Base-by-base conservation (phyloP, 2,329 filamentous ascomycete species). In the Aspergillus pseudoterreus region DNA sequence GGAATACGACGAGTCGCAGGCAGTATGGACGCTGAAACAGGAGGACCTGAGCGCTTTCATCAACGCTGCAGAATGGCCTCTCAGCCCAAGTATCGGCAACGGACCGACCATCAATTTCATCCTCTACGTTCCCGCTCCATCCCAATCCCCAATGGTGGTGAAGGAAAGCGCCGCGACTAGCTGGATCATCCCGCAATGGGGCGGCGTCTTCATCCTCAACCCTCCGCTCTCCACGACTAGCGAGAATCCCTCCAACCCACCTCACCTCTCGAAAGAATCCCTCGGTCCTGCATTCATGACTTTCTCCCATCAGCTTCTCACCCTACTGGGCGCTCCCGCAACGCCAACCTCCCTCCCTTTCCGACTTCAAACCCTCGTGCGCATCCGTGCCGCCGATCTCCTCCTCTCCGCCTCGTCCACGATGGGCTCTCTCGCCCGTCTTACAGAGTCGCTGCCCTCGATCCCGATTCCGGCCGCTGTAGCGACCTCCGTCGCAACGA, bases 181-280 rank as follows among this genome's bases (percentile, higher is more conserved):
- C 55, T 97, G 92, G 92, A 80, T 96, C 57, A 87, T 99, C 42
- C 94, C 94, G 0, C 94, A 99, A 74, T 99, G 94, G 94, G 94
- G 94, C 35, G 85, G 86, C 8, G 83, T 89, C 2, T 78, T 82
- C 48, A 86, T 90, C 35, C 76, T 95, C 46, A 87, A 87, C 59
- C 74, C 77, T 30, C 58, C 63, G 6, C 60, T 66, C 51, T 51
- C 57, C 30, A 63, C 75, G 30, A 9, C 73, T 73, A 8, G 63
- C 70, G 43, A 68, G 71, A 39, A 74, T 72, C 32, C 55, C 27
- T 53, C 55, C 17, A 70, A 68, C 54, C 66, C 68, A 21, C 55
- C 71, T 6, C 78, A 82, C 55, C 80, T 96, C 9, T 76, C 82
- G 1, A 78, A 79, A 8, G 80, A 86, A 8, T 80, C 83, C 22